Conservation (phyloP, 371 early-diverging fungal species). For the Mortierella sp. region DNA sequence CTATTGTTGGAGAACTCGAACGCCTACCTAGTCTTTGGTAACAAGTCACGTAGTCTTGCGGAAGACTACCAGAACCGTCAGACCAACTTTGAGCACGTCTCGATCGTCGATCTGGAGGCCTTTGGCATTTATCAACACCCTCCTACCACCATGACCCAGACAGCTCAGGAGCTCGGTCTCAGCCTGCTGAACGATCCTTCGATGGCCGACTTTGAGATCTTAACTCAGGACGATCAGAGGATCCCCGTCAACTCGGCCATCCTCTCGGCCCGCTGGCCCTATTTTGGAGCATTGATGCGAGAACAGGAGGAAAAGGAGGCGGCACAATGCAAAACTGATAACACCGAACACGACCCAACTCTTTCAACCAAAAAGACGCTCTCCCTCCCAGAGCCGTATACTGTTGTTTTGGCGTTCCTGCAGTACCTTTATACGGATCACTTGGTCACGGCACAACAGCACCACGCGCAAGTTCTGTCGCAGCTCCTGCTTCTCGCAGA, state of each 20-base stretch:
- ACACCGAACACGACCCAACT: conserved; percentile 47
- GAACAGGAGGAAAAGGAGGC: conserved; percentile 37
- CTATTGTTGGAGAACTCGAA: conserved; percentile 71
- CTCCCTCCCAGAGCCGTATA: conserved; percentile 69
- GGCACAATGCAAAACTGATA: conserved; percentile 20
- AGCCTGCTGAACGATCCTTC: conserved; percentile 72
- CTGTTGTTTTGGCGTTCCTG: conserved; percentile 72
- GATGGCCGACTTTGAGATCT: conserved; percentile 75
- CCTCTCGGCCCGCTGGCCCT: conserved; percentile 74
- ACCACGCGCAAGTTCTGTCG: conserved; percentile 70
- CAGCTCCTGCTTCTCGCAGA: conserved; percentile 73
- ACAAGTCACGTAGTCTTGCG: conserved; percentile 72
- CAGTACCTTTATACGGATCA: conserved; percentile 81
- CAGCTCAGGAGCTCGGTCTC: conserved; percentile 75
- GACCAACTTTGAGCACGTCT: conserved; percentile 81
- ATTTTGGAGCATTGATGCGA: conserved; percentile 63
- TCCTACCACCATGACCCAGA: conserved; percentile 63
- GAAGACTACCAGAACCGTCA: conserved; percentile 84
- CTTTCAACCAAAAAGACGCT: conserved; percentile 57
- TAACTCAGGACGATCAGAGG: conserved; percentile 66
- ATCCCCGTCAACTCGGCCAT: conserved; percentile 76
- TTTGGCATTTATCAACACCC: conserved; percentile 76
- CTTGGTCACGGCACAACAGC: conserved; percentile 72
- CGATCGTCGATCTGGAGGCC: conserved; percentile 77
- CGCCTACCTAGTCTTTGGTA: conserved; percentile 76